A percentile compares a stretch with the other conserved stretches of the same genome.
Conservation (phyloP, 2,329 filamentous ascomycete species). For the Cercospora berteroae region DNA sequence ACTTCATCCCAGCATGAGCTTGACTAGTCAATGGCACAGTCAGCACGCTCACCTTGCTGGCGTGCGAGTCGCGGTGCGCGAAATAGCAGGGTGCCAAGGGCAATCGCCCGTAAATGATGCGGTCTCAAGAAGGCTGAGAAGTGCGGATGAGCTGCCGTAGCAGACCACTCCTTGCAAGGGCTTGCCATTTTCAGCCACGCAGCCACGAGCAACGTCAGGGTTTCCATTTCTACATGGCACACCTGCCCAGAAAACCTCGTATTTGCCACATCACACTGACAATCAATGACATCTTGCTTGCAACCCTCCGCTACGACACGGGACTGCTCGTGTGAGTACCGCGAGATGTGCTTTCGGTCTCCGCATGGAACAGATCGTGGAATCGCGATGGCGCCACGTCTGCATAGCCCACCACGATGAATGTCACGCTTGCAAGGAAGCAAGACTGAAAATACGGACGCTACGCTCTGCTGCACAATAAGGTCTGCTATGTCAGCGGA, state of each 20-base stretch:
- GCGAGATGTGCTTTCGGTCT: background rate
- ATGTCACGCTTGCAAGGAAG: background rate
- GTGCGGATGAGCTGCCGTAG: background rate
- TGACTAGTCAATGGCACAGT: background rate
- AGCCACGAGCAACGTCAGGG: background rate
- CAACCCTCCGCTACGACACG: background rate
- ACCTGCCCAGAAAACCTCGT: background rate
- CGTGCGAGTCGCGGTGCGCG: background rate
- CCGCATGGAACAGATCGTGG: background rate
- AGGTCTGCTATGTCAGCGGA: background rate
- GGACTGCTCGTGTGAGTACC: background rate
- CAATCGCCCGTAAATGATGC: background rate
- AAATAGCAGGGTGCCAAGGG: background rate
- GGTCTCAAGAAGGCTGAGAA: background rate
- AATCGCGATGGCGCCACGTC: background rate
- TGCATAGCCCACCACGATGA: background rate
- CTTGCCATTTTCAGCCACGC: background rate
- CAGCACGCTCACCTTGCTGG: background rate
- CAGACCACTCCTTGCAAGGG: background rate
- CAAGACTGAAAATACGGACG: background rate
- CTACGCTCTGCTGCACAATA: background rate
- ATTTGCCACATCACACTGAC: background rate
- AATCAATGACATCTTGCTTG: background rate
- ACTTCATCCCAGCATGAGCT: background rate
- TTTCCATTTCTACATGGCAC: background rate